A percentile compares a stretch with the other conserved stretches of the same genome.
These are phyloP conservation scores for Mycotypha africana DNA, from an alignment of 371 early-diverging fungal genomes.

Conservation along the genomic window DNA sequence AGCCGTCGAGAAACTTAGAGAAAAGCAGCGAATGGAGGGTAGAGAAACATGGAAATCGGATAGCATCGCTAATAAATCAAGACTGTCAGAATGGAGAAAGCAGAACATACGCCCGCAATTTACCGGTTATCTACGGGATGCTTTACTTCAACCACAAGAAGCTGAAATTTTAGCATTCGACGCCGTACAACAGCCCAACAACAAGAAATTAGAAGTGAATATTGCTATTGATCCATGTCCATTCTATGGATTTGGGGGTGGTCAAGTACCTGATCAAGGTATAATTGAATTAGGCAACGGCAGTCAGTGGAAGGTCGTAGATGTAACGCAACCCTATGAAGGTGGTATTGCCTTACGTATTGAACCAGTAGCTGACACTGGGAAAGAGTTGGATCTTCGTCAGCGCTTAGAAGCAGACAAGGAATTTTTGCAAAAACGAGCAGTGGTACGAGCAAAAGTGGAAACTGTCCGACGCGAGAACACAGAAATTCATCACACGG, in stretches of 20 bases:
- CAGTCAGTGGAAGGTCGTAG: constrained; percentile 40
- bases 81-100: constrained; percentile 38
- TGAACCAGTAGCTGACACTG: constrained; percentile 2
- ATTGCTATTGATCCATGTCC: constrained; percentile 68
- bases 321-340: constrained; percentile 56
- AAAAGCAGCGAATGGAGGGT: constrained; percentile 49
- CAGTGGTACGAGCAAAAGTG: constrained; percentile 40
- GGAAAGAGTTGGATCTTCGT: constrained; percentile 1
- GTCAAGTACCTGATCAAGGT: constrained; percentile 68
- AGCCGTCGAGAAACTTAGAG: constrained; percentile 49
- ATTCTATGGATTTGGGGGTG: constrained; percentile 73
- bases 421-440: constrained; percentile 41
- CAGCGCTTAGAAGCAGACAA: constrained; percentile 27
- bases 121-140: constrained; percentile 55
- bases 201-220: constrained; percentile 26
- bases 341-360: constrained; percentile 37
- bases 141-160: constrained; percentile 36
- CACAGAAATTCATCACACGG: constrained; percentile 70
- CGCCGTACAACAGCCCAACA: constrained; percentile 24
- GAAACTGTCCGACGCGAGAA: constrained; percentile 54
- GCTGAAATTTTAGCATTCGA: constrained; percentile 48
- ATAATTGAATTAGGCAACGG: constrained; percentile 40
- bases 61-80: constrained; percentile 21
- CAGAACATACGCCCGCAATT: constrained; percentile 45
- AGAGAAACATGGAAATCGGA: constrained; percentile 54